phyloP scores from a whole-genome alignment of 2,329 filamentous ascomycete species.

The Penicillium hesseltinei region DNA sequence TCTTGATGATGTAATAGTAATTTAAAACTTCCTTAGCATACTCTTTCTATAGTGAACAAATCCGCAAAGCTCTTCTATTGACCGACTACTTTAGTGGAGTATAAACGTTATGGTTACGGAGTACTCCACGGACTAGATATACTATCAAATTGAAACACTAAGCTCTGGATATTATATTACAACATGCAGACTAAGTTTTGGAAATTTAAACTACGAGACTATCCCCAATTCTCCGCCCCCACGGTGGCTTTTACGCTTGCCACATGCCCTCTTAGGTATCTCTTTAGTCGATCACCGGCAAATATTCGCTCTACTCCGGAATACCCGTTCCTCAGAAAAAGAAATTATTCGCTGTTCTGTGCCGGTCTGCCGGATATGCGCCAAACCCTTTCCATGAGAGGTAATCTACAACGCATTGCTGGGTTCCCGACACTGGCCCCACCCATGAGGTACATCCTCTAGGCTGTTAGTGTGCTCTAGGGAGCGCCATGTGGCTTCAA shows the following conservation, averaged over 20 bases:
- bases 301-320: not conserved
- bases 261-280: not conserved
- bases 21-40: not conserved
- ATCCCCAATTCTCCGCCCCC: slow-evolving; percentile 1
- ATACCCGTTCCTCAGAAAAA: not conserved
- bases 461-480: not conserved
- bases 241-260: not conserved
- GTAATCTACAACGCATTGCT: not conserved
- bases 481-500: not conserved
- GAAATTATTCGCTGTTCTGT: not conserved
- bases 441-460: not conserved
- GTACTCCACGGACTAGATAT: not conserved
- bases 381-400: not conserved
- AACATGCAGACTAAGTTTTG: too few species aligned
- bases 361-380: not conserved
- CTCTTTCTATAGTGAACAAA: too few species aligned
- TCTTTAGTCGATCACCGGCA: not conserved
- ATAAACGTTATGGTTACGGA: not conserved
- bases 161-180: not conserved
- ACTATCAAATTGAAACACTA: not conserved
- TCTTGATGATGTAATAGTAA: not conserved
- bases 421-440: not conserved
- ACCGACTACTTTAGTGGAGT: not conserved
- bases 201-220: not conserved
- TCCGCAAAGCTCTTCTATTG: too few species aligned